Base-by-base conservation (phyloP, 2,329 filamentous ascomycete genomes). In the Cephalotrichum gorgonifer region DNA sequence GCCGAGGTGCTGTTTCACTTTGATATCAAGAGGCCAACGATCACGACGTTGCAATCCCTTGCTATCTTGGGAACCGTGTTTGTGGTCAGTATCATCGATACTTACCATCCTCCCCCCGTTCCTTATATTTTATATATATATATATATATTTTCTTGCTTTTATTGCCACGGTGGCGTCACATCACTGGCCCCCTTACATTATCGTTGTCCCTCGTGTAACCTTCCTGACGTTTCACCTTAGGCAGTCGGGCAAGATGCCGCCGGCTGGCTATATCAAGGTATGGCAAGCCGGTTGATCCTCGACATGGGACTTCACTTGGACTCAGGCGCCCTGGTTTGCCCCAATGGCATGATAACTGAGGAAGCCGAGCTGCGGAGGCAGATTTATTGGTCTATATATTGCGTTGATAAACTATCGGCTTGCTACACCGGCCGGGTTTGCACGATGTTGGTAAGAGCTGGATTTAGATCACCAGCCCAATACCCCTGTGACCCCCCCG, bases 231-330 rank as follows among this genome's bases (percentile, higher is more conserved):
- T n/a, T n/a, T 6, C 8, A 2, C 2, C 11, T 4, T 15, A 66
- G 63, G 59, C 62, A 6, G 59, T 59, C 11, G 64, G 64, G 3
- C 57, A 57, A 4, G 64, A 66, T 52, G 62, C 64, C 3, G 58
- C 61, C 1, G 61, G 63, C 2, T 66, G 63, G 63, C 57, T 66
- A 8, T 58, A 64, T 39, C 60, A 64, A n/a, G 64, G 64, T 1
- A 65, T 67, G 60, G 65, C 65, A 1, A 60, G 54, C 44, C 57
- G 63, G 3, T 49, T 68, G 12, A 59, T 58, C 9, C 56, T 66
- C 0, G 65, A 68, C 27, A 64, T 67, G 62, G 65, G 65, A 1
- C 52, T 67, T 0, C 65, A 68, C 26, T 53, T 66, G 12, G 64
- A 67, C 15, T 17, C 33, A 4, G 33, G 14, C 15, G 33, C 33